Evolutionary conservation across 164 flowering plant species (phyloP).

Genomic region (Malania oleifera): DNA sequence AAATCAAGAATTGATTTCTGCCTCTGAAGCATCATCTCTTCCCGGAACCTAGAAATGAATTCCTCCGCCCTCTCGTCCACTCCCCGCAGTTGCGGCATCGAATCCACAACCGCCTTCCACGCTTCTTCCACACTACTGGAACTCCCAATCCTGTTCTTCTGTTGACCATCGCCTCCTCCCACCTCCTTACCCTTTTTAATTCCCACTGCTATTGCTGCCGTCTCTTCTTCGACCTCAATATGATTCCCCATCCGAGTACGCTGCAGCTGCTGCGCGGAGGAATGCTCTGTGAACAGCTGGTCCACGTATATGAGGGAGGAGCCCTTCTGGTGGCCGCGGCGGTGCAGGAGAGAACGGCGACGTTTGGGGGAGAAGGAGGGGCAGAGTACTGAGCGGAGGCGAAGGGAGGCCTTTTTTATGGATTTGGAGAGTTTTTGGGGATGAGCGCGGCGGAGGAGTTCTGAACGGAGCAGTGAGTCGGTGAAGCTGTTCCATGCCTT

Average conservation of each 20-base stretch:
- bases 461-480: slow-evolving; percentile 19
- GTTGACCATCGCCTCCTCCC: neutral
- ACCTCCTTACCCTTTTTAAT: neutral
- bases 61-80: slow-evolving; percentile 65
- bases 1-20: slow-evolving; percentile 38
- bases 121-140: slow-evolving; percentile 30
- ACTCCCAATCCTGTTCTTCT: slow-evolving; percentile 2
- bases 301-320: slow-evolving; percentile 26
- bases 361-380: neutral
- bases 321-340: neutral
- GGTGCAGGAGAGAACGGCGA: slow-evolving; percentile 2
- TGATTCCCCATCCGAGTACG: neutral
- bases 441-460: slow-evolving; percentile 13
- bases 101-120: slow-evolving; percentile 28
- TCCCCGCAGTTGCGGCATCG: slow-evolving; percentile 30
- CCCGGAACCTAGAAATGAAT: slow-evolving; percentile 37
- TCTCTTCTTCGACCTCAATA: no score
- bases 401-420: slow-evolving; percentile 15
- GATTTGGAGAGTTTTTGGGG: slow-evolving; percentile 17
- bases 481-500: slow-evolving; percentile 36
- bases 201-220: neutral
- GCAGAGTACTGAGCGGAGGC: no score
- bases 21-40: slow-evolving; percentile 42
- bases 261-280: neutral
- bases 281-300: slow-evolving; percentile 23